Conservation (phyloP, 306 rosid genomes). For the Mimosa pudica region DNA sequence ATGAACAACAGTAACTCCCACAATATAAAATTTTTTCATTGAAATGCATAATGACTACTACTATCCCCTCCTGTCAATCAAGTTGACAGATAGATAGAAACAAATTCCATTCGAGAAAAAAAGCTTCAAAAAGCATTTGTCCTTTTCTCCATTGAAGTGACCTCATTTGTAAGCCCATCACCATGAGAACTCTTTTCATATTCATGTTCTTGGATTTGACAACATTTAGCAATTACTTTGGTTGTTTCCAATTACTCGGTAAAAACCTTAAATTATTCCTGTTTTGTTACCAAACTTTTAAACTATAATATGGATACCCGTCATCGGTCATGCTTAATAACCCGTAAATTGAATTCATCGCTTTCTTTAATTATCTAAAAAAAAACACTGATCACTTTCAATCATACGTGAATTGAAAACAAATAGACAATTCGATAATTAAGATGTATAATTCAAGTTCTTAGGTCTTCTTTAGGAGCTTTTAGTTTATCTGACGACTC, state of each 20-base stretch:
- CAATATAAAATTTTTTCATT: slow-evolving; percentile 42
- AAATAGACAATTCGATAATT: too few species aligned
- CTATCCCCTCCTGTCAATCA: slow-evolving; percentile 50
- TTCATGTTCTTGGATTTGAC: slow-evolving; percentile 84
- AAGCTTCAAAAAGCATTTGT: slow-evolving; percentile 44
- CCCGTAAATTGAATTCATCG: neutral
- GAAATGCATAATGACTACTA: slow-evolving; percentile 52
- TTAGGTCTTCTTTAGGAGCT: neutral
- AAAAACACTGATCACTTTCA: too few species aligned
- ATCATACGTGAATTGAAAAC: neutral
- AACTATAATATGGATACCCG: neutral
- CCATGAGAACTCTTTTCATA: slow-evolving; percentile 36
- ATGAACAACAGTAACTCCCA: slow-evolving; percentile 85
- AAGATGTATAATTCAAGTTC: neutral
- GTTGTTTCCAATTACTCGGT: slow-evolving; percentile 36
- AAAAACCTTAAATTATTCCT: slow-evolving; percentile 8
- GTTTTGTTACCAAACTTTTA: slow-evolving; percentile 35
- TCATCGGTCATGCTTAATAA: neutral
- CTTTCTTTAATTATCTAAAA: neutral
- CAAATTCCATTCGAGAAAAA: slow-evolving; percentile 28
- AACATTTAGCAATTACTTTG: slow-evolving; percentile 56
- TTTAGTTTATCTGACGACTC: neutral
- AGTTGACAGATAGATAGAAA: slow-evolving; percentile 16
- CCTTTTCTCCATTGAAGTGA: slow-evolving; percentile 55
- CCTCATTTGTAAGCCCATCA: slow-evolving; percentile 50